A percentile compares a stretch with the other conserved stretches of the same genome.
Conservation (phyloP, 2,329 filamentous ascomycete genomes). For the Lasiodiplodia hormozganensis region DNA sequence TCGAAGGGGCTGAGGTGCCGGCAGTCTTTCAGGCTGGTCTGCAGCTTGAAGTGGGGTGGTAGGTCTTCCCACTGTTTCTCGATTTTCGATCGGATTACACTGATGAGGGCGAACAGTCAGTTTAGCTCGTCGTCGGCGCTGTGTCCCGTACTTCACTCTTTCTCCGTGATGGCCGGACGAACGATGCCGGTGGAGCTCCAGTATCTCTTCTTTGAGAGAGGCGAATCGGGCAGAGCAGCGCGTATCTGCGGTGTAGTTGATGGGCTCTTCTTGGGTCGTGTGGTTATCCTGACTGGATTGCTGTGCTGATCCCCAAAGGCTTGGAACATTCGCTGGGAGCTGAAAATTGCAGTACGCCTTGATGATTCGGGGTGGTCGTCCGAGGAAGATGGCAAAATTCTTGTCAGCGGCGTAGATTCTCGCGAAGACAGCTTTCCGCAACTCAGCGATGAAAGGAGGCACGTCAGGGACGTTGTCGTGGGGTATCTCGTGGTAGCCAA, state of each 20-base stretch:
- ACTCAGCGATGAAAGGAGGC: constrained; percentile 49
- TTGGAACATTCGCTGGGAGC: not conserved
- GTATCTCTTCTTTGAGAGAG: constrained; percentile 30
- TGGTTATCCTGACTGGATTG: constrained; percentile 31
- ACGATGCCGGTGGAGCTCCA: constrained; percentile 25
- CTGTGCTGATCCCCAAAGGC: not conserved
- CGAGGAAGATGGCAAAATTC: constrained; percentile 57
- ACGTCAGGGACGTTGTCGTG: constrained; percentile 35
- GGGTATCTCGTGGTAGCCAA: constrained; percentile 55
- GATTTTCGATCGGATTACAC: not conserved
- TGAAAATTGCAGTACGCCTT: constrained; percentile 51
- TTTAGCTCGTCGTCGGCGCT: not conserved
- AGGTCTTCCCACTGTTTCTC: constrained; percentile 37
- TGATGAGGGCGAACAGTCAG: constrained; percentile 29
- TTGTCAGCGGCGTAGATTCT: constrained; percentile 56
- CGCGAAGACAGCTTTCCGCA: constrained; percentile 51
- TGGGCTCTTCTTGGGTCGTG: constrained; percentile 8
- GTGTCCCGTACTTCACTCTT: constrained; percentile 29
- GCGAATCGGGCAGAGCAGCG: constrained; percentile 29
- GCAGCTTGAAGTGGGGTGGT: constrained; percentile 36
- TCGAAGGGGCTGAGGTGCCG: constrained; percentile 34
- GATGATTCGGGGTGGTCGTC: constrained; percentile 55
- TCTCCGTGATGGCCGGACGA: constrained; percentile 5
- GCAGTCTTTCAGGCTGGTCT: constrained; percentile 31
- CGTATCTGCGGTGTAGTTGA: constrained; percentile 28